Base-by-base conservation (phyloP, 2,329 filamentous ascomycete genomes). In the Botrytis sinoallii region DNA sequence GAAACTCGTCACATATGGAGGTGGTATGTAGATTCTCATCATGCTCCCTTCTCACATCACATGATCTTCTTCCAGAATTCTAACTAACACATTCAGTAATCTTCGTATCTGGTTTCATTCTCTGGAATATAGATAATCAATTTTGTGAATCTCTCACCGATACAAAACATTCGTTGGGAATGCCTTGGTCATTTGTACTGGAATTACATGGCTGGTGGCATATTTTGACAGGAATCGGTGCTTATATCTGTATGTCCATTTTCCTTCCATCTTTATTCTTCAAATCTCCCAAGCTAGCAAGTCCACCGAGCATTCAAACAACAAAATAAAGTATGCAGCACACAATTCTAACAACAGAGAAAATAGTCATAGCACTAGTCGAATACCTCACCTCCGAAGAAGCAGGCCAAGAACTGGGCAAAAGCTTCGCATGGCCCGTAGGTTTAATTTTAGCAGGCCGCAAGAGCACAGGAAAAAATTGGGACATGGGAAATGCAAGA, bases 151-250 rank as follows among this genome's bases (percentile, higher is more conserved):
- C 84, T 74, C 81, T 90, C 38, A 85, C 87, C 3, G 74, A 76
- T 0, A 75, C 85, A 18, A 85, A 87, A 67, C 80, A 81, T 12
- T 76, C 71, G 0, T 76, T 90, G 3, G 88, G 88, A 0, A 79
- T 89, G 61, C 88, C 88, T 0, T 88, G 83, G 84, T 86, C 85
- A 2, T 88, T 87, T 79, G 48, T 88, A 0, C 79, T 90, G 7
- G 89, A 90, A 80, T 78, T 90, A 22, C 89, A 90, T 77, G 89
- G 88, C 1, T 90, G 88, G 89, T 91, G 89, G 89, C 89, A 91
- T 77, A 81, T 90, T 25, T 81, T 89, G 40, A 91, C 88, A 0
- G 89, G 87, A 0, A 81, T 88, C 32, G 85, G 87, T 0, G 87
- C 88, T 60, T 81, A 81, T 76, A 80, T 80, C 25, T 80, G 79